Evolutionary conservation across 441 rosid species (phyloP).

Genomic region (Flueggea neowawraea): DNA sequence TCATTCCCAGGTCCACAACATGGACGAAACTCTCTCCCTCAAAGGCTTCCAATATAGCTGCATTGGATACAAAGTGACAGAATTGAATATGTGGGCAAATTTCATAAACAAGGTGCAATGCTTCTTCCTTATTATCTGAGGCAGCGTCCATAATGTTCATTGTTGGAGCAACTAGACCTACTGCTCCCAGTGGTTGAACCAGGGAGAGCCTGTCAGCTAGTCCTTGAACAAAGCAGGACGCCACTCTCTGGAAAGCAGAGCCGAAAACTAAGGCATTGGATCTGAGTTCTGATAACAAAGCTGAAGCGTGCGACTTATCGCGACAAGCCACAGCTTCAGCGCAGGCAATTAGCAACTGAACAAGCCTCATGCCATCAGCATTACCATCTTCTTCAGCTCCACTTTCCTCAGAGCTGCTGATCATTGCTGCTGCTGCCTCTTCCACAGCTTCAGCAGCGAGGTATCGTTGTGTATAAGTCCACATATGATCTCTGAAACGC

Average conservation of each 20-base stretch:
- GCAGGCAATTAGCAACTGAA: slow-evolving; percentile 55
- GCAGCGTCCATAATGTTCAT: slow-evolving; percentile 37
- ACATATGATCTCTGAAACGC: slow-evolving; percentile 45
- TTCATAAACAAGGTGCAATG: slow-evolving; percentile 48
- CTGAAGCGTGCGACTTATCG: slow-evolving; percentile 46
- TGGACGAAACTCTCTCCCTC: slow-evolving; percentile 73
- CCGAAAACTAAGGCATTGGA: slow-evolving; percentile 53
- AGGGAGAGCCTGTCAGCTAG: slow-evolving; percentile 42
- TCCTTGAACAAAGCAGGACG: slow-evolving; percentile 69
- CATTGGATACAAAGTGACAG: slow-evolving; percentile 57
- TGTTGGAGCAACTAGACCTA: slow-evolving; percentile 17
- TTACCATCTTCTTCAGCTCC: slow-evolving; percentile 28
- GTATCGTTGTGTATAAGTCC: slow-evolving; percentile 35
- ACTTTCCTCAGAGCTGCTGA: slow-evolving; percentile 9
- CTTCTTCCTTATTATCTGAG: slow-evolving; percentile 51
- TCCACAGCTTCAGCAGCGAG: slow-evolving; percentile 43
- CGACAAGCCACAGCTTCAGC: slow-evolving; percentile 76
- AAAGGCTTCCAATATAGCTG: slow-evolving; percentile 70
- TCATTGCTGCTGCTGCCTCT: slow-evolving; percentile 35
- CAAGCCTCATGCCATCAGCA: slow-evolving; percentile 44
- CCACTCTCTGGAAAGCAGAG: slow-evolving; percentile 59
- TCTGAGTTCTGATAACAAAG: slow-evolving; percentile 46
- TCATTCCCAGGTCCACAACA: slow-evolving; percentile 62
- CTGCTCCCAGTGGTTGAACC: slow-evolving; percentile 48
- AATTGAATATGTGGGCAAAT: slow-evolving; percentile 57